A percentile compares a stretch with the other conserved stretches of the same genome.
Conservation (phyloP, 1,139 yeast genomes). For the Yamadazyma siamensis region DNA sequence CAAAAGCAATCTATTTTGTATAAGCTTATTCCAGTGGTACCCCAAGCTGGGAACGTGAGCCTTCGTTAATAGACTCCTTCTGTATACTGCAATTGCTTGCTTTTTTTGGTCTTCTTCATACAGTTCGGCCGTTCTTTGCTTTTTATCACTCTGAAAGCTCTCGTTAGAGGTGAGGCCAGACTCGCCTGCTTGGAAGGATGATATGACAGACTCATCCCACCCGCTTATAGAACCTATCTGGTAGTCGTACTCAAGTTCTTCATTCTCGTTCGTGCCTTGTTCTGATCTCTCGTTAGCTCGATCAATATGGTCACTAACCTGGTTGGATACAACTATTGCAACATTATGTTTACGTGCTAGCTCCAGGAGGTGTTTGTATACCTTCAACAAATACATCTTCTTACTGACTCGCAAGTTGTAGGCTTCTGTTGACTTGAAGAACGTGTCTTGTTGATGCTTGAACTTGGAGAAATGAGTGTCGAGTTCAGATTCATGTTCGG, state of each 20-base stretch:
- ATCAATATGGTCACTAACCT: conserved; percentile 58
- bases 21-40: conserved; percentile 36
- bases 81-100: conserved; percentile 6
- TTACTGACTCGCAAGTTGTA: conserved; percentile 34
- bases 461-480: conserved; percentile 10
- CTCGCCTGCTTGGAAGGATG: too few species aligned
- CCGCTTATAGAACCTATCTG: conserved; percentile 76
- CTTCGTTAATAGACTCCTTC: too few species aligned
- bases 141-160: too few species aligned
- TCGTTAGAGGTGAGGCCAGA: too few species aligned
- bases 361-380: conserved; percentile 48
- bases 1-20: conserved; percentile 29
- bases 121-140: too few species aligned
- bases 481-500: conserved; percentile 10
- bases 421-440: conserved; percentile 21
- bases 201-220: conserved; percentile 55
- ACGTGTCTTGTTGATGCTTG: conserved; percentile 25
- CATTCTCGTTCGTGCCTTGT: conserved; percentile 24
- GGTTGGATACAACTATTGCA: conserved; percentile 75
- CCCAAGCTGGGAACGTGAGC: conserved; percentile 39
- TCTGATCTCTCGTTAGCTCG: conserved; percentile 12
- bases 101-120: too few species aligned
- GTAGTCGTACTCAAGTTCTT: conserved; percentile 54
- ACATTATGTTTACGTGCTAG: conserved; percentile 49
- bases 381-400: conserved; percentile 37